Percentiles rank a stretch among this genome's conserved stretches.
phyloP scores from a whole-genome alignment of 345 rosid genomes.

The Murraya paniculata region DNA sequence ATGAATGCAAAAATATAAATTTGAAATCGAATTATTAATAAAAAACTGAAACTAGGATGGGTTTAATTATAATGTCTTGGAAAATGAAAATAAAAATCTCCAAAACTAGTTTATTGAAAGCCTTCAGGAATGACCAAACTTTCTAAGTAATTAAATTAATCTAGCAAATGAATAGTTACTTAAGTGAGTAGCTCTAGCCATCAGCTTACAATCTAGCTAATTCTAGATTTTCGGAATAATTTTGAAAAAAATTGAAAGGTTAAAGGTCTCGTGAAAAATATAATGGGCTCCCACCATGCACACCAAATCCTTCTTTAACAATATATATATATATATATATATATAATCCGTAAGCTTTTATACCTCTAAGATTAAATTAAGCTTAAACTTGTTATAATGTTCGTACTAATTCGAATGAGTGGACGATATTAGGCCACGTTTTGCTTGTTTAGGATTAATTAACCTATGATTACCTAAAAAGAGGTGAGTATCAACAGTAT shows the following conservation, averaged over 20 bases:
- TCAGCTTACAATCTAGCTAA: background rate
- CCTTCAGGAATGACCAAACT: background rate
- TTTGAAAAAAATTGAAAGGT: background rate
- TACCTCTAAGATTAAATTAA: slow-evolving; percentile 4
- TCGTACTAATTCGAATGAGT: background rate
- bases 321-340: no score
- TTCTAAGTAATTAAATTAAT: background rate
- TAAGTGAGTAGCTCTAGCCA: background rate
- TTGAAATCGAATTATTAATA: background rate
- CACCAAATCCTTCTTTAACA: background rate
- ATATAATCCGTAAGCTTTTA: background rate
- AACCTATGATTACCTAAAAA: slow-evolving; percentile 7
- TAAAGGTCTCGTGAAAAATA: background rate
- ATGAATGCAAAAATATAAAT: background rate
- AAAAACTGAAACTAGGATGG: background rate
- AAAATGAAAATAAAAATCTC: background rate
- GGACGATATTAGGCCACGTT: slow-evolving; percentile 13
- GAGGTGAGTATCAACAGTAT: background rate
- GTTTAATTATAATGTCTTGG: background rate
- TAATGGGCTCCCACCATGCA: slow-evolving; percentile 11
- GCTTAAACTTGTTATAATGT: background rate
- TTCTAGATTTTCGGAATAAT: background rate
- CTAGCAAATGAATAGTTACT: slow-evolving; percentile 1
- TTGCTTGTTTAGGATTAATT: slow-evolving; percentile 1
- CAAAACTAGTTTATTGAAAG: background rate